Conservation (phyloP, 2,329 filamentous ascomycete species). For the Penicillium vulpinum region DNA sequence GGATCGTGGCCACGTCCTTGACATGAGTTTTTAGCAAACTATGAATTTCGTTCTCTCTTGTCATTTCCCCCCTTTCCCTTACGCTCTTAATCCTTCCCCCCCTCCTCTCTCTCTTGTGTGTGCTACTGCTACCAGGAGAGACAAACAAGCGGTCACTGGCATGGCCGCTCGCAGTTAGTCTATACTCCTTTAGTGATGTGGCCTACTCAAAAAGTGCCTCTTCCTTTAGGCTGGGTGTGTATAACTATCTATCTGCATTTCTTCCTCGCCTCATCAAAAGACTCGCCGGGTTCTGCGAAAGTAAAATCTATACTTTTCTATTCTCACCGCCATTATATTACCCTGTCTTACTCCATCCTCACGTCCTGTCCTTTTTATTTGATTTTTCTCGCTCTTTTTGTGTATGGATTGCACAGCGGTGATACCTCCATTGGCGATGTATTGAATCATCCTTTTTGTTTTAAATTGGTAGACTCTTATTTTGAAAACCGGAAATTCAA, state of each 20-base stretch:
- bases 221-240: conserved; percentile 11
- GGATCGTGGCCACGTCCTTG: conserved; percentile 23
- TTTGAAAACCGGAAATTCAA: background rate
- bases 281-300: background rate
- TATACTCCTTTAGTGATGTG: background rate
- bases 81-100: conserved; percentile 7
- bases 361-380: background rate
- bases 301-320: background rate
- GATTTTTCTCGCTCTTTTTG: background rate
- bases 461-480: conserved; percentile 3
- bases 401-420: conserved; percentile 14
- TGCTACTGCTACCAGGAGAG: background rate
- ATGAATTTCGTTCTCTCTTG: conserved; percentile 13
- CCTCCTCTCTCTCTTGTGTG: background rate
- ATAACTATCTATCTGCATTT: conserved; percentile 17
- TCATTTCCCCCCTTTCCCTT: conserved; percentile 10
- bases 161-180: conserved; percentile 13
- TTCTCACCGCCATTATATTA: background rate
- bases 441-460: background rate
- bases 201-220: background rate
- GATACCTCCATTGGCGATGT: conserved; percentile 22
- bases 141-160: conserved; percentile 19
- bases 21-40: background rate
- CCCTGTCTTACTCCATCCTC: background rate
- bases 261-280: background rate